Evolutionary conservation across 805 yeast species (phyloP), one percentile per base, ranked within the genome.

Genomic region (Clavispora vitiphila): DNA sequence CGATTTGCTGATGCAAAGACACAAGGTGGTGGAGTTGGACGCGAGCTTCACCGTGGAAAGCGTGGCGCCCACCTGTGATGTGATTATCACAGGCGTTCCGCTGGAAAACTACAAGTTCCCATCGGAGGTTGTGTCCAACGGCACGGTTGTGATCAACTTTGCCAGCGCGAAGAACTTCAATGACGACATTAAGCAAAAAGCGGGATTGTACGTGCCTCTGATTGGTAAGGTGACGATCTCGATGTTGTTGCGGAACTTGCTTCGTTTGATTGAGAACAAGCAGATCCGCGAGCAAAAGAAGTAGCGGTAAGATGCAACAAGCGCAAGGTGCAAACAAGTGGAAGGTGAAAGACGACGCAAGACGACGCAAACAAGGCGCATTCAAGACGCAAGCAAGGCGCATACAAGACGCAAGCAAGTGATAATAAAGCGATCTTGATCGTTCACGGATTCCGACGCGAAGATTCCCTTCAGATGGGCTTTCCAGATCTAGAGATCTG

Each of bases 171-270:
- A 86, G 73, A 93, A 93, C 68, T 93, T 93, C 61, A 72, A 76
- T 48, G 91, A 85, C 19, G 82, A 77, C 42, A 86, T 93, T 43
- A 91, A 91, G 66, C 76, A 76, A 40, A 83, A 77, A 52, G 98
- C 99, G 6, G 83, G 96, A 1, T 69, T 93, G 34, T 93, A 91
- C 58, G 97, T 93, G 26, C 98, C 99, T 14, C 83, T 88, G 57
- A 87, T 89, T 23, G 99, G 99, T 14, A 93, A 93, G 64, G 98
- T 93, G 25, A 93, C 99, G 29, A 90, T 93, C 47, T 79, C 96
- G 45, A 93, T 93, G 97, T 68, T 93, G 32, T 68, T 93, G 63
- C 80, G 99, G 62, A 93, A 93, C 61, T 71, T 93, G 64, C 65
- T 93, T 44, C 77, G 99, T 51, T 71, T 93, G 50, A 78, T 85